Evolutionary conservation across 2,329 filamentous ascomycete genomes (phyloP).

Genomic region (Cladophialophora chaetospira): DNA sequence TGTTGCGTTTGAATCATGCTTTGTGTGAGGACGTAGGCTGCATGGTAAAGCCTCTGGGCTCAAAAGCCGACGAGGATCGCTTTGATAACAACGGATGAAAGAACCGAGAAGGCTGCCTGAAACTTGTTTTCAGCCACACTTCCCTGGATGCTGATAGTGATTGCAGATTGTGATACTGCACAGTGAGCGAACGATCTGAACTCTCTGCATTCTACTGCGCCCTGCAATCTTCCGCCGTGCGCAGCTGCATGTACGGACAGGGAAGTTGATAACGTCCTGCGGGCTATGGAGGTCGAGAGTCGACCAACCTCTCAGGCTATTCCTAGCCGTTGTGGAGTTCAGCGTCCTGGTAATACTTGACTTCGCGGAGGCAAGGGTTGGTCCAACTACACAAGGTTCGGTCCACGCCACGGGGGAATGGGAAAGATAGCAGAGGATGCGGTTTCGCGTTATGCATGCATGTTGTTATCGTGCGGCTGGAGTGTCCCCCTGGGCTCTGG

Average conservation of each 20-base stretch:
- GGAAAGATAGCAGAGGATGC: not conserved
- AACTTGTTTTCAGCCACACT: not conserved
- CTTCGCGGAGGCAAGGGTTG: not conserved
- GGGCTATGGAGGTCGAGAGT: conserved; percentile 3
- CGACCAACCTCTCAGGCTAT: not conserved
- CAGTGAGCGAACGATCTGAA: not conserved
- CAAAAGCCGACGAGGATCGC: no score
- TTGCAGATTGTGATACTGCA: conserved; percentile 1
- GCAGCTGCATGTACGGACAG: not conserved
- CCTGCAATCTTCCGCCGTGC: not conserved
- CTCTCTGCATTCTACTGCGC: not conserved
- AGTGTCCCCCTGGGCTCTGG: no score
- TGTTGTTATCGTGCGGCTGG: not conserved
- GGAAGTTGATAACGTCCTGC: not conserved
- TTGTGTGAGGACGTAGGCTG: no score
- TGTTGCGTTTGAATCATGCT: not conserved
- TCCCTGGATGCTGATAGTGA: not conserved
- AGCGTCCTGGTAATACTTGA: not conserved
- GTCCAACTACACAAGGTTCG: not conserved
- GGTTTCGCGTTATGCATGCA: not conserved
- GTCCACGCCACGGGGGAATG: not conserved
- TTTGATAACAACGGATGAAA: no score
- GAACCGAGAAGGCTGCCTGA: not conserved
- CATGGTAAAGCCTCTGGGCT: no score
- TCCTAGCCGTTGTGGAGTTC: not conserved